Percentiles rank a stretch among this genome's conserved stretches.
Evolutionary conservation across 1,139 yeast species (phyloP).

Genomic region (Geotrichum carabidarum): DNA sequence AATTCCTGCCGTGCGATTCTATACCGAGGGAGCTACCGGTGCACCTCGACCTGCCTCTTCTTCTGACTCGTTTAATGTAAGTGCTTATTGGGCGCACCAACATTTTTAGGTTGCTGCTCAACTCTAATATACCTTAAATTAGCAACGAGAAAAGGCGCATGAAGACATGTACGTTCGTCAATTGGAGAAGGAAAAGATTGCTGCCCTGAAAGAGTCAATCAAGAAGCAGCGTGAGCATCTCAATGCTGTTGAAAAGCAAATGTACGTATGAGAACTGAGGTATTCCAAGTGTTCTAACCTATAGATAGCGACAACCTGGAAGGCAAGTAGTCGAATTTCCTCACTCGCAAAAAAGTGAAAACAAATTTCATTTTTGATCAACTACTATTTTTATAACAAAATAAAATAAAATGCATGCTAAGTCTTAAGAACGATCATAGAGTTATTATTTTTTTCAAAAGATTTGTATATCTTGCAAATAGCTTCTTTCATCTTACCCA

Average conservation of each 20-base stretch:
- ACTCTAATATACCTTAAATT: neutral
- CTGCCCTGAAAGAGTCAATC: constrained; percentile 40
- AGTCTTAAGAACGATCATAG: too few relatives aligned
- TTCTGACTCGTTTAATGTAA: constrained; percentile 49
- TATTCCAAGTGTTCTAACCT: neutral
- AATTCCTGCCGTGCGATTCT: constrained; percentile 40
- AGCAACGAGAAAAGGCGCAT: constrained; percentile 65
- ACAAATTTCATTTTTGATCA: too few relatives aligned
- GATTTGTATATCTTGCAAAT: too few relatives aligned
- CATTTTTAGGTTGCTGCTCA: neutral
- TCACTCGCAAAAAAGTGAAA: neutral
- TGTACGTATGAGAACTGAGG: constrained; percentile 22
- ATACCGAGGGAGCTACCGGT: constrained; percentile 53
- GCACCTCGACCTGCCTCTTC: constrained; percentile 47
- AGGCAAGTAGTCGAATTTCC: neutral
- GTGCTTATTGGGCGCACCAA: constrained; percentile 23
- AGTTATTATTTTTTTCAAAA: too few relatives aligned
- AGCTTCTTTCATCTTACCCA: too few relatives aligned
- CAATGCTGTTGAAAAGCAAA: constrained; percentile 27
- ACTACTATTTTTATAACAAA: too few relatives aligned
- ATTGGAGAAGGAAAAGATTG: constrained; percentile 58
- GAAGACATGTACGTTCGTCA: constrained; percentile 60
- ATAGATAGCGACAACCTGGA: neutral
- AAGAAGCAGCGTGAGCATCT: constrained; percentile 47
- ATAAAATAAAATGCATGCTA: too few relatives aligned